Conservation (phyloP, 1,284 basidiomycete species). For the Pseudozyma pruni region DNA sequence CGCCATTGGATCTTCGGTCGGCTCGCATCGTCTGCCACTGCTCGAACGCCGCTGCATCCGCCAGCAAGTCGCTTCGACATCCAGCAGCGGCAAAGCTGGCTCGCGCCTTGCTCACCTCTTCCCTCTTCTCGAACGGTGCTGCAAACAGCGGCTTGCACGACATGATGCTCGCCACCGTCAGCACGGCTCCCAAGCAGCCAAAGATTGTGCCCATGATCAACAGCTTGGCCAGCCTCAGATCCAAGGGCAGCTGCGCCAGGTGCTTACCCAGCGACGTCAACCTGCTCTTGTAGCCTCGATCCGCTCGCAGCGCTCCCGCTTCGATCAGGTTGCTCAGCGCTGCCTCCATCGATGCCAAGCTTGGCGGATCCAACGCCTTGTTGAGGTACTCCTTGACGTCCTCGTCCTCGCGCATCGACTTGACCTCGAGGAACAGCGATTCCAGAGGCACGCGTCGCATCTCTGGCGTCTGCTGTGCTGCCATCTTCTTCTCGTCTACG, state of each 20-base stretch:
- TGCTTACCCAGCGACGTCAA: constrained; percentile 86
- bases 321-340: constrained; percentile 81
- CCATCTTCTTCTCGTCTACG: constrained; percentile 78
- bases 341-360: constrained; percentile 79
- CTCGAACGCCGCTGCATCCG: constrained; percentile 81
- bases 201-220: constrained; percentile 65
- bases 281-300: constrained; percentile 70
- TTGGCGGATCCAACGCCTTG: constrained; percentile 85
- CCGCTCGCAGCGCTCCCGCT: constrained; percentile 79
- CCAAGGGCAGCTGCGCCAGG: constrained; percentile 83
- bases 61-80: constrained; percentile 86
- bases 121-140: constrained; percentile 82
- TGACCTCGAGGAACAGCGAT: constrained; percentile 82
- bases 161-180: constrained; percentile 75
- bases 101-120: constrained; percentile 75
- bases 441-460: constrained; percentile 90
- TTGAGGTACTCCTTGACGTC: constrained; percentile 80
- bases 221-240: constrained; percentile 88
- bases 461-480: constrained; percentile 78
- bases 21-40: constrained; percentile 74
- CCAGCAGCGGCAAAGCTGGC: constrained; percentile 70
- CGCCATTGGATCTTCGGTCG: constrained; percentile 71
- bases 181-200: constrained; percentile 61
- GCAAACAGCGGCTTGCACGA: constrained; percentile 88
- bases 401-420: constrained; percentile 80